Conservation (phyloP, 768 basidiomycete species). For the Mycena olivaceomarginata region DNA sequence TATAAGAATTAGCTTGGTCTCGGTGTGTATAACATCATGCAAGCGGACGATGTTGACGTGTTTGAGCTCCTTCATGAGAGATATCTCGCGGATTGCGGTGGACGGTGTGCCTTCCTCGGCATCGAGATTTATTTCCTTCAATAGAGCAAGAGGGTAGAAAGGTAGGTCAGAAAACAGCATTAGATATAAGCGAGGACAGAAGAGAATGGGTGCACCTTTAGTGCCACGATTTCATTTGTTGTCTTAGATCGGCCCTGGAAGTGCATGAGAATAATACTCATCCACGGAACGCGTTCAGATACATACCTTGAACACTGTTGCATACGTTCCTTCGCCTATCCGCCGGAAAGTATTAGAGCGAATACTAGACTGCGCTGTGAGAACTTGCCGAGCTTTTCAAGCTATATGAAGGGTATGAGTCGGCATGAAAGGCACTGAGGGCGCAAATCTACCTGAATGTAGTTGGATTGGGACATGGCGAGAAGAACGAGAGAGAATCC, state of each 20-base stretch:
- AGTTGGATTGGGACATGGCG: slow-evolving; percentile 61
- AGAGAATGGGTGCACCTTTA: slow-evolving; percentile 52
- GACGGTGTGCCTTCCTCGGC: slow-evolving; percentile 99
- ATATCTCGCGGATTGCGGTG: slow-evolving; percentile 99
- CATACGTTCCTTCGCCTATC: slow-evolving; percentile 94
- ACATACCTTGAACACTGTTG: slow-evolving; percentile 95
- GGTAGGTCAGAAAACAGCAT: too few relatives aligned
- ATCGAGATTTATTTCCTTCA: slow-evolving; percentile 98
- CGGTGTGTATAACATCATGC: slow-evolving; percentile 99
- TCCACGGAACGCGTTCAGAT: background rate
- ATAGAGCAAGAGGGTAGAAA: too few relatives aligned
- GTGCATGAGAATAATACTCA: slow-evolving; percentile 4
- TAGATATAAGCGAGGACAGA: too few relatives aligned
- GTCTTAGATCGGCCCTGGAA: slow-evolving; percentile 93
- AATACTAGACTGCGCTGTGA: background rate
- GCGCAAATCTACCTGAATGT: slow-evolving; percentile 68
- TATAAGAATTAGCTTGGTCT: slow-evolving; percentile 89
- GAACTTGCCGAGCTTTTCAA: slow-evolving; percentile 89
- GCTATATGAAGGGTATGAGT: slow-evolving; percentile 59
- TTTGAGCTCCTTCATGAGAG: slow-evolving; percentile 99
- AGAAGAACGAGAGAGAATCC: background rate
- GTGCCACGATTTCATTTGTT: slow-evolving; percentile 98
- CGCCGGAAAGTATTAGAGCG: slow-evolving; percentile 64
- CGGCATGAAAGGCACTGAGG: background rate
- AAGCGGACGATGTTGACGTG: slow-evolving; percentile 99